phyloP scores from a whole-genome alignment of 495 filamentous ascomycete species.

The Penicillium mononematosum region DNA sequence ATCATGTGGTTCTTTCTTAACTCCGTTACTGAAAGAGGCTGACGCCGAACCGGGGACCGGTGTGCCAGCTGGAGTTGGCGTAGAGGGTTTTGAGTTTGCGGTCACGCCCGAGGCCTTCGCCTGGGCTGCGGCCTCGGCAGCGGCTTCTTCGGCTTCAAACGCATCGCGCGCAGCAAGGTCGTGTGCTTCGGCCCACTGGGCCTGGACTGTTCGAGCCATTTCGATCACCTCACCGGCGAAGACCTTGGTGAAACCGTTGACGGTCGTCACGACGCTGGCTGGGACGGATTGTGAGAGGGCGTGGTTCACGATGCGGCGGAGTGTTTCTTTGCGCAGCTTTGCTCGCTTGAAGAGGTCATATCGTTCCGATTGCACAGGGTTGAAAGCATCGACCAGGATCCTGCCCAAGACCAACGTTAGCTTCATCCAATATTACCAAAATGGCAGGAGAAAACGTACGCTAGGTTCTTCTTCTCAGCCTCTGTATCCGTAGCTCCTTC shows the following conservation, averaged over 20 bases:
- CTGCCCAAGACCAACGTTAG: slow-evolving; percentile 32
- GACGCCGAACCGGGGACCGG: slow-evolving; percentile 10
- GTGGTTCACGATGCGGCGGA: slow-evolving; percentile 76
- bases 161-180: slow-evolving; percentile 39
- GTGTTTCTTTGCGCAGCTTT: slow-evolving; percentile 63
- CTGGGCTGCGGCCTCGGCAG: slow-evolving; percentile 42
- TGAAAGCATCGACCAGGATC: slow-evolving; percentile 69
- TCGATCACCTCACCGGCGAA: slow-evolving; percentile 84
- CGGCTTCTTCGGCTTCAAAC: slow-evolving; percentile 34
- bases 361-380: slow-evolving; percentile 63
- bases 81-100: slow-evolving; percentile 18
- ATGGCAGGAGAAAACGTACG: slow-evolving; percentile 39
- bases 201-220: slow-evolving; percentile 72
- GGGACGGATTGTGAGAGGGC: slow-evolving; percentile 86
- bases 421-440: slow-evolving; percentile 10
- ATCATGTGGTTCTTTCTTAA: slow-evolving; percentile 30
- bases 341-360: slow-evolving; percentile 72
- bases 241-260: slow-evolving; percentile 79
- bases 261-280: slow-evolving; percentile 70
- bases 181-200: slow-evolving; percentile 65
- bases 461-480: slow-evolving; percentile 66
- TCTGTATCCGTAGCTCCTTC: slow-evolving; percentile 63
- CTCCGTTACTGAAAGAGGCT: slow-evolving; percentile 16
- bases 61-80: slow-evolving; percentile 21
- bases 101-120: slow-evolving; percentile 32